A percentile compares a stretch with the other conserved stretches of the same genome.
Conservation (phyloP, 345 rosid genomes). For the Dovyalis caffra region DNA sequence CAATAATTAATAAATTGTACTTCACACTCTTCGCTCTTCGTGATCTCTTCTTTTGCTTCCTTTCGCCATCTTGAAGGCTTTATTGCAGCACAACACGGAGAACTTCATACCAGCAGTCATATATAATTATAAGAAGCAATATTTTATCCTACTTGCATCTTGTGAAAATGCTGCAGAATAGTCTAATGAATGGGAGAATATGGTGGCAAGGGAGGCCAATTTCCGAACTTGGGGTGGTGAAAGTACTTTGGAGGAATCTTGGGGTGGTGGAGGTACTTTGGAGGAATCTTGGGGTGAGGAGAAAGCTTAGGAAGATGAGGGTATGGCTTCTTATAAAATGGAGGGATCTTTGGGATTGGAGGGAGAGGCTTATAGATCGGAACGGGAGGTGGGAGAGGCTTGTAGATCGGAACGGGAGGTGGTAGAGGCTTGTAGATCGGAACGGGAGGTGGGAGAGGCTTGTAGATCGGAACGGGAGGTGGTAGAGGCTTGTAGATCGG, state of each 20-base stretch:
- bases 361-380: slow-evolving; percentile 16
- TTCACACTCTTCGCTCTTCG: background rate
- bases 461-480: slow-evolving; percentile 20
- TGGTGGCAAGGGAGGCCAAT: slow-evolving; percentile 26
- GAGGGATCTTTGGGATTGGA: slow-evolving; percentile 19
- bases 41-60: background rate
- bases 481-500: slow-evolving; percentile 12
- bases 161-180: background rate
- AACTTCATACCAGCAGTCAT: background rate
- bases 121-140: background rate
- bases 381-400: slow-evolving; percentile 3
- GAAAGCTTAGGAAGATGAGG: slow-evolving; percentile 19
- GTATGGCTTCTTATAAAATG: slow-evolving; percentile 22
- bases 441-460: slow-evolving; percentile 20
- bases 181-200: slow-evolving; percentile 18
- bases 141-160: background rate
- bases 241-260: slow-evolving; percentile 16
- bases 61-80: background rate
- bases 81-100: background rate
- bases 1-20: background rate
- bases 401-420: slow-evolving; percentile 11
- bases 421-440: slow-evolving; percentile 14
- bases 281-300: slow-evolving; percentile 10
- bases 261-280: slow-evolving; percentile 9
- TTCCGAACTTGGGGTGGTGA: slow-evolving; percentile 25